Base-by-base conservation (phyloP, 352 stramenopile species). In the Globisporangium alternatum region DNA sequence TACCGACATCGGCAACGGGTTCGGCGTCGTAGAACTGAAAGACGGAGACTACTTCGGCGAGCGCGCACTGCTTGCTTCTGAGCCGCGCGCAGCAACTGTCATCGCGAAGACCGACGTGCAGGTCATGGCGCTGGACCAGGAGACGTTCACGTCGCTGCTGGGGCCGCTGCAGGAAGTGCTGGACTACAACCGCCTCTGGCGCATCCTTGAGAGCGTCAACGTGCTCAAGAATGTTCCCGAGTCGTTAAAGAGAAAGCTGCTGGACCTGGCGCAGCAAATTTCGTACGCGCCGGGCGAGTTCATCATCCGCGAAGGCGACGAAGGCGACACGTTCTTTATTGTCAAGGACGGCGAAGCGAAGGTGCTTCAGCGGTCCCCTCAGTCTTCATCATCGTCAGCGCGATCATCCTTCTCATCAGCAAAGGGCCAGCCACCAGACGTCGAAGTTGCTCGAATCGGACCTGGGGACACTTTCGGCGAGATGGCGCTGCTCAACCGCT, bases 11-110 rank as follows among this genome's bases (percentile, higher is more conserved):
- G 91, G 73, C 67, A 76, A 67, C 31, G 71, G 64, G n/a, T 56
- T 70, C 35, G 60, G 53, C 3, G 64, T 75, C 17, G 77, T 90
- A 3, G 69, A 82, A 44, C 64, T 90, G 8, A 67, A 67, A 41
- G 73, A 91, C 21, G 80, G 88, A 12, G 87, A 97, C 52, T 98
- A 94, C 73, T 98, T 98, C 71, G 95, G 94, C 56, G 94, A 98
- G 65, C 81, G 89, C 35, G 90, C 94, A 4, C 71, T 98, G 6
- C 62, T 98, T 17, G 91, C 80, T 7, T 68, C 88, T 30, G 90
- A 98, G 68, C 88, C 91, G 41, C 83, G 89, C 19, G 84, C 89
- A 7, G 92, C 91, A 5, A 98, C 93, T 9, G 89, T 97, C 35
- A 81, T 89, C 17, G 90, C 91, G 0, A 73, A 79, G 33, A 82